phyloP scores from a whole-genome alignment of 2,329 filamentous ascomycete species.

The Clonostachys byssicola region DNA sequence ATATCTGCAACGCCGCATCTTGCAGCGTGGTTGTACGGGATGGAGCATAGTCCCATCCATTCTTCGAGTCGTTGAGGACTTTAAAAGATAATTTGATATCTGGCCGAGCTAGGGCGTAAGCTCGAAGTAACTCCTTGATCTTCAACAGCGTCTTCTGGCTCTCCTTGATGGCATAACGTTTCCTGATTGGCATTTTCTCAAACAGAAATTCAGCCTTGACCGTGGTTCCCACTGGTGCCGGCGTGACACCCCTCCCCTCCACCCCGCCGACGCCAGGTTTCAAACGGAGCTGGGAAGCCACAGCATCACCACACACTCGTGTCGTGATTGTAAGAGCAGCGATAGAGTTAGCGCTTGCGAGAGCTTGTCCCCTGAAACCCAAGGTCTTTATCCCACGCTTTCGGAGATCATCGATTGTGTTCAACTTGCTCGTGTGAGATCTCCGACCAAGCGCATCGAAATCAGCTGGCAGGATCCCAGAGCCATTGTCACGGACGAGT shows the following conservation, averaged over 20 bases:
- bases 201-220: constrained; percentile 59
- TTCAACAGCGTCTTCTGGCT: constrained; percentile 49
- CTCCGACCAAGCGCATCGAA: constrained; percentile 56
- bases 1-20: constrained; percentile 58
- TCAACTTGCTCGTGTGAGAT: constrained; percentile 73
- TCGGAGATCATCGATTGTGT: constrained; percentile 56
- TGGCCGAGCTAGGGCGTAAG: constrained; percentile 64
- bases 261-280: constrained; percentile 21
- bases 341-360: constrained; percentile 61
- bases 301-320: constrained; percentile 53
- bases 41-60: constrained; percentile 59
- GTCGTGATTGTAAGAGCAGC: constrained; percentile 56
- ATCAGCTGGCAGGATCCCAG: constrained; percentile 61
- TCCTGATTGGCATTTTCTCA: constrained; percentile 57
- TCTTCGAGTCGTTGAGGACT: constrained; percentile 47
- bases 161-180: constrained; percentile 53
- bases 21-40: constrained; percentile 39
- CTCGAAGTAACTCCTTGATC: constrained; percentile 56
- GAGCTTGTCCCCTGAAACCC: constrained; percentile 74
- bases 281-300: constrained; percentile 48
- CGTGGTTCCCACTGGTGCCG: constrained; percentile 65
- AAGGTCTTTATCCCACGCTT: constrained; percentile 53
- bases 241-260: constrained; percentile 21
- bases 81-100: constrained; percentile 57
- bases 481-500: constrained; percentile 70